Evolutionary conservation across 352 stramenopile species (phyloP), one percentile per base, ranked within the genome.

Genomic region (Thraustochytrium striatum): DNA sequence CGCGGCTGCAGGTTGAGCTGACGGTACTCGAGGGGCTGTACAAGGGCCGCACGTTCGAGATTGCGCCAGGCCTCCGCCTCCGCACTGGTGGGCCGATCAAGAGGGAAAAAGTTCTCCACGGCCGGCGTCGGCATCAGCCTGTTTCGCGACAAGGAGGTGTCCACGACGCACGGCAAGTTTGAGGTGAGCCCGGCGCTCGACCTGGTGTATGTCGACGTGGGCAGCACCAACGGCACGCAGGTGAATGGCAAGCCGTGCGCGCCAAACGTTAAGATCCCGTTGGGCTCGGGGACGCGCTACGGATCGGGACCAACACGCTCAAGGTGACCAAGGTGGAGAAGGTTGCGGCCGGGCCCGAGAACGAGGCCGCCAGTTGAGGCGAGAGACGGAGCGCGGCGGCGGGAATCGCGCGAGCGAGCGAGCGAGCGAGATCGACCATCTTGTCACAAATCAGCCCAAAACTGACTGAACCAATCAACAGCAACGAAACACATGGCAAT

Each of bases 141-240:
- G 41, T 21, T 2, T 7, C 2, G 32, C 13, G 65, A 75, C 25
- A 0, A 3, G 0, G 65, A 75, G 36, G 52, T 38, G 3, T 75
- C 65, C 8, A 62, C 65, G 11, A 58, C 3, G 50, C 65, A 75
- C 32, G 65, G 65, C 30, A 25, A 32, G 33, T 75, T 75, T 72
- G 65, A 72, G 11, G 8, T 75, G 13, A 61, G 3, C 2, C 41
- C 65, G 3, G 52, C 11, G 16, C 41, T 25, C 21, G 44, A 39
- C 25, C 52, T 61, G 61, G 33, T 38, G 32, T 75, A 38, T 43
- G 61, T 43, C 5, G 65, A 75, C 41, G 3, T 75, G 39, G 50
- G 19, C 16, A 55, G 32, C 3, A 50, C 41, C 8, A 75, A 75
- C 25, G 65, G 65, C 21, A 55, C 65, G 5, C 25, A 25, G 11